Base-by-base conservation (phyloP, 2,329 filamentous ascomycete species). In the Clarireedia sp. region DNA sequence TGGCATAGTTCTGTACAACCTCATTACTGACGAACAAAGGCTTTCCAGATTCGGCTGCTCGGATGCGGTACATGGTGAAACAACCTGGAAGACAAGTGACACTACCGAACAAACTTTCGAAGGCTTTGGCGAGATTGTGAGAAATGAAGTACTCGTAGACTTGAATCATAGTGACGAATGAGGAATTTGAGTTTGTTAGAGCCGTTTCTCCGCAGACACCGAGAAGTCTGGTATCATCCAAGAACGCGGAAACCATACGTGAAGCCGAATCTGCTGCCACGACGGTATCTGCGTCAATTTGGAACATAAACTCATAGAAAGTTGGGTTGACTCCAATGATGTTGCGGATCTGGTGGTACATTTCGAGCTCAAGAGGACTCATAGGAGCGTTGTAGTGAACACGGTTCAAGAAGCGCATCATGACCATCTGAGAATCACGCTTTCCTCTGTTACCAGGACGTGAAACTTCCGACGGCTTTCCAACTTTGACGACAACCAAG, bases 91-190 rank as follows among this genome's bases (percentile, higher is more conserved):
- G 78, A 80, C 94, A 99, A 50, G 94, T 99, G 64, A 99, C 92
- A 63, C 89, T 95, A 56, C 92, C 94, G 69, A 99, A 99, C 66
- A 99, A 79, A 74, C 88, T 94, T 73, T 97, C 92, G 70, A 99
- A 99, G 12, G 92, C 94, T 75, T 99, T 97, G 64, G 89, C 86
- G 64, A 99, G 74, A 70, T 97, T 95, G 78, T 99, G 92, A 51
- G 92, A 97, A 67, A 99, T 99, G 76, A 91, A 99, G 79, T 99
- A 99, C 73, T 99, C 92, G 78, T 97, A 99, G 36, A 99, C 92
- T 73, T 99, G 94, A 70, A 99, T 99, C 92, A 97, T 97, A 51
- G 94, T 99, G 63, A 95, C 83, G 68, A 95, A 90, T 1, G 92
- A 96, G 6, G 87, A 80, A 72, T 96, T 96, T 58, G 90, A 88